Percentiles rank a stretch among this genome's conserved stretches.
These are phyloP conservation scores for Talaromyces piceae DNA, from an alignment of 2,329 filamentous ascomycete genomes.

Conservation along the genomic window DNA sequence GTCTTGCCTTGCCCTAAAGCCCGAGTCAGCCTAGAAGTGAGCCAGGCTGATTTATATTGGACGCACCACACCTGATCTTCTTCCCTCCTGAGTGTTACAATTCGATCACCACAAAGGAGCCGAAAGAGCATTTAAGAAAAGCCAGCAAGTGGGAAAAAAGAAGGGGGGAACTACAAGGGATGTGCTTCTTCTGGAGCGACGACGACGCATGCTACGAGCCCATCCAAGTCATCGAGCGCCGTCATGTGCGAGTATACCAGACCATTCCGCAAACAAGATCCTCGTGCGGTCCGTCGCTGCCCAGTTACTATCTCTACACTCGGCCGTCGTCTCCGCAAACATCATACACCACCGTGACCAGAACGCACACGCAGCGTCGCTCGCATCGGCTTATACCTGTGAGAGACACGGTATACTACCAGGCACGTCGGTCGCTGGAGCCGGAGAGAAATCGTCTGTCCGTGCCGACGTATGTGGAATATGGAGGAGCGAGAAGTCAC, in stretches of 20 bases:
- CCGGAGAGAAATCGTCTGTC: not conserved
- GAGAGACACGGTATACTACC: not conserved
- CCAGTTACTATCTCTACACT: not conserved
- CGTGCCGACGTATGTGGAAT: constrained; percentile 4
- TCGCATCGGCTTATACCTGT: constrained; percentile 4
- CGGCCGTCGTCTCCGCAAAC: constrained; percentile 3
- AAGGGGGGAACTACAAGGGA: not conserved
- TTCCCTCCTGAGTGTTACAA: not conserved
- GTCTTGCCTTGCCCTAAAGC: not conserved
- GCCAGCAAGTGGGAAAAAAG: not conserved
- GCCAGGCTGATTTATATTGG: not conserved
- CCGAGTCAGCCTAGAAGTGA: not conserved
- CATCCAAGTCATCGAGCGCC: constrained; percentile 9
- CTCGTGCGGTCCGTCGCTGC: not conserved
- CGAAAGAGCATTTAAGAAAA: no score
- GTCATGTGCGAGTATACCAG: constrained; percentile 1
- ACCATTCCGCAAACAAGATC: not conserved
- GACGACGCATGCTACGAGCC: constrained; percentile 4
- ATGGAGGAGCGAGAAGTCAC: not conserved
- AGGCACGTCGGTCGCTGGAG: constrained; percentile 1
- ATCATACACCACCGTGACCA: constrained; percentile 10
- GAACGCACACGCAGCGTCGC: constrained; percentile 6
- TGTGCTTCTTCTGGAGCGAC: constrained; percentile 9
- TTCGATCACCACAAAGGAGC: not conserved
- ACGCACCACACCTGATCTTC: not conserved